Percentiles rank a stretch among this genome's conserved stretches.
Conservation (phyloP, 768 basidiomycete genomes). For the Jaapia argillacea region DNA sequence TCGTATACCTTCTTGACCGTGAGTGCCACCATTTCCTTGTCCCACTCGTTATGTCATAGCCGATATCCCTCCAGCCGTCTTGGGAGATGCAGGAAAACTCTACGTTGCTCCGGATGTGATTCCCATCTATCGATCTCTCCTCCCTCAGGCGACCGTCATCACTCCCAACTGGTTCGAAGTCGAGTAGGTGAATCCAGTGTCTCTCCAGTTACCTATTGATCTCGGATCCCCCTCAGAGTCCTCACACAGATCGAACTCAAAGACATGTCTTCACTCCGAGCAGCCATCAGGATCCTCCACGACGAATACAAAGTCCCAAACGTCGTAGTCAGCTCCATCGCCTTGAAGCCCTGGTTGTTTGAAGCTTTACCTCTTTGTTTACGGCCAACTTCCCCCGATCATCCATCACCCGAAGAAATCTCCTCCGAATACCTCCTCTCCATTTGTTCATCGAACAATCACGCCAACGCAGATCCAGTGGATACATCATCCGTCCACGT, state of each 20-base stretch:
- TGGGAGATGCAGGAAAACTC: conserved; percentile 84
- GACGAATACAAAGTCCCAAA: conserved; percentile 66
- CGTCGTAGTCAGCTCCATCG: conserved; percentile 89
- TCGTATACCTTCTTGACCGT: conserved; percentile 92
- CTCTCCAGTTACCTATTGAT: background rate
- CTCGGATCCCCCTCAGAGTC: conserved; percentile 35
- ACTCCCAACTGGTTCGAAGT: conserved; percentile 99
- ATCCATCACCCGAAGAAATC: conserved; percentile 12
- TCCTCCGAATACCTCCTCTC: conserved; percentile 59
- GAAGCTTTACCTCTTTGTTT: conserved; percentile 38
- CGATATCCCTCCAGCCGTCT: conserved; percentile 55
- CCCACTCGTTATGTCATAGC: background rate
- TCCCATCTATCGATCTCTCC: conserved; percentile 73
- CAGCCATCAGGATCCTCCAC: conserved; percentile 70
- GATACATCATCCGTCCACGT: conserved; percentile 45
- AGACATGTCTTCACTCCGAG: conserved; percentile 54
- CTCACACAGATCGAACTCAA: conserved; percentile 65
- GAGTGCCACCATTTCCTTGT: conserved; percentile 20
- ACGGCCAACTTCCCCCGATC: conserved; percentile 14
- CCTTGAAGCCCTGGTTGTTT: conserved; percentile 52
- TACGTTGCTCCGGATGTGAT: conserved; percentile 86
- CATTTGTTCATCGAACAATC: conserved; percentile 48
- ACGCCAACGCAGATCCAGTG: conserved; percentile 10
- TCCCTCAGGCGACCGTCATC: conserved; percentile 83
- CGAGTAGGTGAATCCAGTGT: conserved; percentile 47